Evolutionary conservation across 805 yeast genomes (phyloP).

Genomic region (Alloascoidea hylecoeti): DNA sequence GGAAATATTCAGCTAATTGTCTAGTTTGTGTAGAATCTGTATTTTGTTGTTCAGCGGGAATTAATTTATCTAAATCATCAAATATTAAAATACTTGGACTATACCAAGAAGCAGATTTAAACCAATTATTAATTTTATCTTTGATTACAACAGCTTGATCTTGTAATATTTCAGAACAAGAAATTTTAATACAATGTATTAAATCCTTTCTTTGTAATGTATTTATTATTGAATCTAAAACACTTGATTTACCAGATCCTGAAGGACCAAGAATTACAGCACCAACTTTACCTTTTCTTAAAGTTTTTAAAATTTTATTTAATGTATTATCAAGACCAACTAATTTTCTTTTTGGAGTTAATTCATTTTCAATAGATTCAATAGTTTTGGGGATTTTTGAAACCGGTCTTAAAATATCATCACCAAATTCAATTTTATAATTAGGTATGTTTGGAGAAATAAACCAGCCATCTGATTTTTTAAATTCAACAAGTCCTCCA

Average conservation of each 20-base stretch:
- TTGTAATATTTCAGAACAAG: conserved; percentile 43
- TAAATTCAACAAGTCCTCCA: conserved; percentile 48
- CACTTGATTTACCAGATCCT: conserved; percentile 71
- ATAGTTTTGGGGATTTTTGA: conserved; percentile 13
- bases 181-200: conserved; percentile 31
- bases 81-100: conserved; percentile 62
- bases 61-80: conserved; percentile 65
- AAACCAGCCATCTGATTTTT: conserved; percentile 32
- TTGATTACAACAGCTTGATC: conserved; percentile 35
- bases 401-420: conserved; percentile 28
- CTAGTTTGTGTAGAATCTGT: conserved; percentile 45
- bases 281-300: conserved; percentile 35
- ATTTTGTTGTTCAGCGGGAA: conserved; percentile 52
- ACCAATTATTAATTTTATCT: conserved; percentile 27
- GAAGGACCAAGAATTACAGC: conserved; percentile 55
- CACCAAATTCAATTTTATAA: conserved; percentile 32
- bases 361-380: conserved; percentile 4
- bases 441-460: conserved; percentile 20
- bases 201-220: conserved; percentile 19
- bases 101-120: conserved; percentile 53
- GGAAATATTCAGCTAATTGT: conserved; percentile 51
- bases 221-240: conserved; percentile 27
- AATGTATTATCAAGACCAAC: conserved; percentile 45
- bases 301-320: conserved; percentile 21
- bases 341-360: conserved; percentile 15